Conservation (phyloP, 768 basidiomycete species). For the Arthromyces matolae region DNA sequence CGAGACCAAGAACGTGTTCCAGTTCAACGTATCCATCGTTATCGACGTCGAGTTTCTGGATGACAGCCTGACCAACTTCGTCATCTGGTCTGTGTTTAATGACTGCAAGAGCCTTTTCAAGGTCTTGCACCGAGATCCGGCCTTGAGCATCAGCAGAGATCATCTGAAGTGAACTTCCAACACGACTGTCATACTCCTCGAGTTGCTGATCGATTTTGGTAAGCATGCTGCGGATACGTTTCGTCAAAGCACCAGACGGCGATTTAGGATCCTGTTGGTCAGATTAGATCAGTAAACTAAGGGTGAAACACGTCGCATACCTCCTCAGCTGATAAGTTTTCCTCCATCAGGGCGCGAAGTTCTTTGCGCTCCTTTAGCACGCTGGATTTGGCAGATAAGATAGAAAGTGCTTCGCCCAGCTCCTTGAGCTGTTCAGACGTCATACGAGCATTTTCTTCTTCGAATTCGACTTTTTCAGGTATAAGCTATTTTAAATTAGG, state of each 20-base stretch:
- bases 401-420: slow-evolving; percentile 83
- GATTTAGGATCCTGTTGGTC: slow-evolving; percentile 83
- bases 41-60: slow-evolving; percentile 93
- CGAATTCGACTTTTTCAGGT: slow-evolving; percentile 51
- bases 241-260: slow-evolving; percentile 84
- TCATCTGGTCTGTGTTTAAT: slow-evolving; percentile 94
- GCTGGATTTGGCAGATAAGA: slow-evolving; percentile 90
- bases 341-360: slow-evolving; percentile 86
- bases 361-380: slow-evolving; percentile 96
- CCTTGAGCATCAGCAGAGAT: slow-evolving; percentile 85
- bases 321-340: slow-evolving; percentile 87
- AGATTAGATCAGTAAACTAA: slow-evolving; percentile 2
- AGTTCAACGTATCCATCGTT: slow-evolving; percentile 94
- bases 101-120: slow-evolving; percentile 86
- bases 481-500: slow-evolving; percentile 43
- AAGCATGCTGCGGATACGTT: slow-evolving; percentile 93
- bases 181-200: slow-evolving; percentile 85
- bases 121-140: slow-evolving; percentile 82
- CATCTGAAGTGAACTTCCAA: slow-evolving; percentile 81
- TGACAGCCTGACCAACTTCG: slow-evolving; percentile 79
- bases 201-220: slow-evolving; percentile 93
- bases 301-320: slow-evolving; percentile 33
- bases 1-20: slow-evolving; percentile 88
- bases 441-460: slow-evolving; percentile 85
- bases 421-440: slow-evolving; percentile 94